Evolutionary conservation across 73 alveolate genomes (phyloP), one percentile per base, ranked within the genome.

Genomic region (Paramecium bursaria): DNA sequence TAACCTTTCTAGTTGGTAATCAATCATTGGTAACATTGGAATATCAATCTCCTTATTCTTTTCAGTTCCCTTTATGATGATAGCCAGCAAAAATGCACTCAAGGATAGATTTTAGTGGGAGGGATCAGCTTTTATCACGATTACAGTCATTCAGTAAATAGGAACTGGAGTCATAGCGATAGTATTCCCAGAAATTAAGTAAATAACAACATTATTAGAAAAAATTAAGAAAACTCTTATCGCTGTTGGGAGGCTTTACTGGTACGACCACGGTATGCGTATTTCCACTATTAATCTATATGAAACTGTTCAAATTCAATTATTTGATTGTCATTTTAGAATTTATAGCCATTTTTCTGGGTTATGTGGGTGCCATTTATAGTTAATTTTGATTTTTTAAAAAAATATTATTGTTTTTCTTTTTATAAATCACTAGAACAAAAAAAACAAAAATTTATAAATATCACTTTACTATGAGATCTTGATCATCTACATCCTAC

Each of bases 241-340:
- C 82, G 15, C 21, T 67, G 22, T 2, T 35, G 14, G 82, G 82
- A 19, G 82, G 82, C 33, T 47, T 67, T 3, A 4, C 44, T 17
- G 82, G 82, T 15, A 67, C 82, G 22, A 67, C 82, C 11, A 67
- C 44, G 60, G 60, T 67, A 6, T 67, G 82, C 44, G 46, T 67
- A 11, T 25, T 67, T 7, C 82, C 82, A 1, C 25, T 67, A 2
- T 17, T 67, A 29, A 67, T 67, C n/a, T 67, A 67, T 26, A 3
- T 67, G 0, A 67, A 26, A 21, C 60, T 39, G 27, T 67, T 39
- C 35, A 33, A 67, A 42, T 39, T 67, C 17, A 67, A 33, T 35
- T 35, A 39, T 14, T 35, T 1, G 46, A 67, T 67, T 30, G 82
- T 67, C 21, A 19, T 31, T 21, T 67, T 67, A n/a, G 82, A 67